A percentile compares a stretch with the other conserved stretches of the same genome.
These are phyloP conservation scores for Colletotrichum coccodes DNA, from an alignment of 2,329 filamentous ascomycete species.

Conservation along the genomic window DNA sequence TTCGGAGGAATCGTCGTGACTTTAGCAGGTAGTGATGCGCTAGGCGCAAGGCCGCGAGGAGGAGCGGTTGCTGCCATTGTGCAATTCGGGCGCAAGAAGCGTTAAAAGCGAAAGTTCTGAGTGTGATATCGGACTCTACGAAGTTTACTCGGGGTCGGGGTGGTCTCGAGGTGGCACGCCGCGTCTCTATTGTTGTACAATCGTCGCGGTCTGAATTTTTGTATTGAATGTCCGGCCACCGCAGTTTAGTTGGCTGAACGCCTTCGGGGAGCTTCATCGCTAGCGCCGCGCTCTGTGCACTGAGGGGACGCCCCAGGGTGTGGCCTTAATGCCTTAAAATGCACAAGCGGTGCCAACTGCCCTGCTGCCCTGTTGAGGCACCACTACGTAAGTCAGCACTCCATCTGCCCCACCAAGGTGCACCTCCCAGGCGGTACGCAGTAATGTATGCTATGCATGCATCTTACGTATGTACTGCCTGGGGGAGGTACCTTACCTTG, in stretches of 20 bases:
- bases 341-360: neutral
- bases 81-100: neutral
- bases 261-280: constrained; percentile 18
- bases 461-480: constrained; percentile 18
- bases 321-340: constrained; percentile 24
- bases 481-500: constrained; percentile 7
- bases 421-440: constrained; percentile 2
- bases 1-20: constrained; percentile 72
- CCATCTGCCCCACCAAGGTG: constrained; percentile 26
- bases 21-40: constrained; percentile 58
- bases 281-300: constrained; percentile 2
- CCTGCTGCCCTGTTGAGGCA: neutral
- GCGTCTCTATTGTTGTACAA: constrained; percentile 2
- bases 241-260: constrained; percentile 11
- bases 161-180: constrained; percentile 2
- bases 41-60: constrained; percentile 50
- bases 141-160: neutral
- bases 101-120: neutral
- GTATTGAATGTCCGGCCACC: constrained; percentile 11
- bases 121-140: no score
- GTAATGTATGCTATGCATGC: constrained; percentile 6
- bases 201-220: constrained; percentile 24
- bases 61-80: constrained; percentile 50
- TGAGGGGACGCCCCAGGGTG: constrained; percentile 20
- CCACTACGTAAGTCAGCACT: constrained; percentile 9